phyloP scores from a whole-genome alignment of 352 stramenopile species.

The Phytophthora foliorum region DNA sequence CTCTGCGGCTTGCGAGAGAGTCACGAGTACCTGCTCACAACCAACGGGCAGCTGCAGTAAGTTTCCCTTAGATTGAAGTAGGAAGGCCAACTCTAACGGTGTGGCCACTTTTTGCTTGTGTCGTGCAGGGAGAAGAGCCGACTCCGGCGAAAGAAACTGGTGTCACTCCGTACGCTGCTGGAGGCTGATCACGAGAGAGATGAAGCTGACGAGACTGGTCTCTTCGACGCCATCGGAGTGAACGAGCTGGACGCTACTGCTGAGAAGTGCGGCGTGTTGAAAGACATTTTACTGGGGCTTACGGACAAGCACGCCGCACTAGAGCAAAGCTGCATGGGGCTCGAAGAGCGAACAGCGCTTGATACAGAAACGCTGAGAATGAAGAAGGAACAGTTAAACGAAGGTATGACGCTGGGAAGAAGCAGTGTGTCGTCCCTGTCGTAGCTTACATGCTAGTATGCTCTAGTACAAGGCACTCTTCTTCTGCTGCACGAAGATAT shows the following conservation, averaged over 20 bases:
- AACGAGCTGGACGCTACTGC: constrained; percentile 38
- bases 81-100: neutral
- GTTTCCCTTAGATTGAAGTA: constrained; percentile 1
- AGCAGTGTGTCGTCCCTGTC: neutral
- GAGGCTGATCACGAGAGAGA: constrained; percentile 13
- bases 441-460: constrained; percentile 7
- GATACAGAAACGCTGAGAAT: constrained; percentile 5
- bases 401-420: constrained; percentile 31
- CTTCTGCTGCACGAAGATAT: constrained; percentile 39
- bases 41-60: constrained; percentile 54
- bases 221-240: constrained; percentile 25
- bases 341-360: constrained; percentile 33
- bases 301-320: constrained; percentile 33
- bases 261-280: constrained; percentile 41
- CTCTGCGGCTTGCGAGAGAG: constrained; percentile 43
- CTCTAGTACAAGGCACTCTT: constrained; percentile 30
- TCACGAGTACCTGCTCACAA: constrained; percentile 52
- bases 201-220: neutral
- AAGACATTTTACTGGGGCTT: constrained; percentile 33
- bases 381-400: constrained; percentile 29
- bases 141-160: constrained; percentile 32
- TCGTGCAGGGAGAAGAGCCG: constrained; percentile 35
- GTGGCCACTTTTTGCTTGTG: neutral
- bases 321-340: constrained; percentile 34
- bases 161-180: constrained; percentile 23